Conservation (phyloP, 1,284 basidiomycete species). For the Puccinia coronata region DNA sequence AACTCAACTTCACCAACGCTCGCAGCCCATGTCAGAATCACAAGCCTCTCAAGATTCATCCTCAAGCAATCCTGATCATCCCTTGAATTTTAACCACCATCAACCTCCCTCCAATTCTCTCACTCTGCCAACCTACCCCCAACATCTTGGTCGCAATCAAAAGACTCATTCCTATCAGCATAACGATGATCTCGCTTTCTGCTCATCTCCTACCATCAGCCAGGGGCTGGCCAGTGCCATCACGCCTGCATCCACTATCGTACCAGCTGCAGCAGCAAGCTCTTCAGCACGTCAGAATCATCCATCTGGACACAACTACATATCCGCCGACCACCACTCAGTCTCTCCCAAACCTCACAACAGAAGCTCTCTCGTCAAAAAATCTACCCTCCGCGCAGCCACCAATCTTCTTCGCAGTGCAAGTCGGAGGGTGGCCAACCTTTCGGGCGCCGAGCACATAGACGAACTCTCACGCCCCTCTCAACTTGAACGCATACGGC, state of each 20-base stretch:
- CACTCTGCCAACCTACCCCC: not conserved
- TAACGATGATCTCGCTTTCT: conserved; percentile 26
- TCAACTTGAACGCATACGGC: not conserved
- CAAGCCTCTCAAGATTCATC: conserved; percentile 3
- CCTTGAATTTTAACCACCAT: not conserved
- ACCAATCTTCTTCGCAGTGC: not conserved
- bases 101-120: not conserved
- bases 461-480: not conserved
- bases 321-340: not conserved
- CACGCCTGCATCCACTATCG: not conserved
- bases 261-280: not conserved
- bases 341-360: not conserved
- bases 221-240: conserved; percentile 9
- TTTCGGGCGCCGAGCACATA: conserved; percentile 19
- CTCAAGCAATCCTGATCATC: not conserved
- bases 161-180: conserved; percentile 22
- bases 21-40: not conserved
- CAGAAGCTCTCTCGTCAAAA: not conserved
- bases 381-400: conserved; percentile 10
- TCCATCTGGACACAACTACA: not conserved
- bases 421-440: conserved; percentile 41
- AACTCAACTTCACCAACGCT: not conserved
- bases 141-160: not conserved
- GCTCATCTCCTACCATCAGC: not conserved
- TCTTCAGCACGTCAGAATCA: not conserved